Base-by-base conservation (phyloP, 352 stramenopile genomes). In the Phytophthora macrochlamydospora region DNA sequence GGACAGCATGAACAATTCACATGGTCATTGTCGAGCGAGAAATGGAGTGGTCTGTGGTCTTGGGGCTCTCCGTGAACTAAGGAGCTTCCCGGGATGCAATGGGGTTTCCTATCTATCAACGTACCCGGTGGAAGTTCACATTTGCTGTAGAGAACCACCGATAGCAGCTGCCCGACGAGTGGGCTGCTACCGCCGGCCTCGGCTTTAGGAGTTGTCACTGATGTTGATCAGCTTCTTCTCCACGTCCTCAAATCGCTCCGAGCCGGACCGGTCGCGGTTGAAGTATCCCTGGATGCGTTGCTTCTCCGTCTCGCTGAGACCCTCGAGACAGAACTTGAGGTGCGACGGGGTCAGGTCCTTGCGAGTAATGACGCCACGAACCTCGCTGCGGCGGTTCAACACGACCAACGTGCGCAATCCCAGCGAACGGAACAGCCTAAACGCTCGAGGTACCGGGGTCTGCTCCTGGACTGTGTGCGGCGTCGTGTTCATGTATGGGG, bases 401-500 rank as follows among this genome's bases (percentile, higher is more conserved):
- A 98, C 91, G 35, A 93, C 78, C 71, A 99, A 83, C 65, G 99
- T 97, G 29, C 98, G 93, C 56, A 99, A 79, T 38, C 98, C 98
- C 32, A 99, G 76, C 7, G 97, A 99, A 14, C 97, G 93, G 76
- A 99, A 99, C 24, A 99, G 71, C 33, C 95, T 89, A 81, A 99
- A 99, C 0, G 97, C 93, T 35, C 97, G 86, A 40, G 97, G 89
- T 57, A 99, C 94, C 2, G 95, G 98, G 0, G 93, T 95, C 63
- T 91, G 83, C 56, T 98, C 93, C 54, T 99, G 97, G 1, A 99
- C 93, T 2, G 87, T 98, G 69, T 98, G 97, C 4, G 97, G 95
- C 24, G 95, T 98, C 28, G 94, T 91, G 75, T 99, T 99, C 67
- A 98, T 97, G 81, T 99, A 99, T 1, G 97, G 97, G n/a, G 96